phyloP scores from a whole-genome alignment of 768 basidiomycete species.

The Kwoniella sp. region DNA sequence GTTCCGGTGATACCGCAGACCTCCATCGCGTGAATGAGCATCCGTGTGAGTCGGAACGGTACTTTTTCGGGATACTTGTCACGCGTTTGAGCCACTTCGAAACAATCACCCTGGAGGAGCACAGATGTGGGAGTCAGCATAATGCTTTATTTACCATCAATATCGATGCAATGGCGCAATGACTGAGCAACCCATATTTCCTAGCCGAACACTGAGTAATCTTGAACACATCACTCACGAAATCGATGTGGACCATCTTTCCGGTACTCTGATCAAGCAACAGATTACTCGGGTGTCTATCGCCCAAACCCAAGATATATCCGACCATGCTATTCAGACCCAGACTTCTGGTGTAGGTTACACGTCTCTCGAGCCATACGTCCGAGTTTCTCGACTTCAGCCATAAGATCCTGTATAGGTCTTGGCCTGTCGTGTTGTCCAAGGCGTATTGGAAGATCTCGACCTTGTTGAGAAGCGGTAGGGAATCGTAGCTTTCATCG shows the following conservation, averaged over 20 bases:
- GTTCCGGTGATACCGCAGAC: constrained; percentile 98
- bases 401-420: constrained; percentile 95
- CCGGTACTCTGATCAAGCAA: constrained; percentile 88
- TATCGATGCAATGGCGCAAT: not conserved
- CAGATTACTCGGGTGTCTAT: constrained; percentile 94
- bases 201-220: too few relatives aligned
- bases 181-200: too few relatives aligned
- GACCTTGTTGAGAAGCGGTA: constrained; percentile 93
- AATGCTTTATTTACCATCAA: not conserved
- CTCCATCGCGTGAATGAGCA: constrained; percentile 99
- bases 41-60: constrained; percentile 94
- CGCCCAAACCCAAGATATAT: constrained; percentile 95
- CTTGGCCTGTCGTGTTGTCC: constrained; percentile 97
- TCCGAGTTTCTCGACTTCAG: constrained; percentile 92
- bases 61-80: constrained; percentile 99
- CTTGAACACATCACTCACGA: constrained; percentile 41
- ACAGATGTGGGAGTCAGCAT: not conserved
- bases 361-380: constrained; percentile 94
- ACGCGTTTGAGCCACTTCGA: constrained; percentile 95
- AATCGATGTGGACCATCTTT: constrained; percentile 82
- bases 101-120: constrained; percentile 75
- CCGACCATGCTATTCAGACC: constrained; percentile 99
- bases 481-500: constrained; percentile 86
- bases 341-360: constrained; percentile 91
- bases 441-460: constrained; percentile 99